Base-by-base conservation (phyloP, 2,329 filamentous ascomycete species). In the Ilyonectria sp. region DNA sequence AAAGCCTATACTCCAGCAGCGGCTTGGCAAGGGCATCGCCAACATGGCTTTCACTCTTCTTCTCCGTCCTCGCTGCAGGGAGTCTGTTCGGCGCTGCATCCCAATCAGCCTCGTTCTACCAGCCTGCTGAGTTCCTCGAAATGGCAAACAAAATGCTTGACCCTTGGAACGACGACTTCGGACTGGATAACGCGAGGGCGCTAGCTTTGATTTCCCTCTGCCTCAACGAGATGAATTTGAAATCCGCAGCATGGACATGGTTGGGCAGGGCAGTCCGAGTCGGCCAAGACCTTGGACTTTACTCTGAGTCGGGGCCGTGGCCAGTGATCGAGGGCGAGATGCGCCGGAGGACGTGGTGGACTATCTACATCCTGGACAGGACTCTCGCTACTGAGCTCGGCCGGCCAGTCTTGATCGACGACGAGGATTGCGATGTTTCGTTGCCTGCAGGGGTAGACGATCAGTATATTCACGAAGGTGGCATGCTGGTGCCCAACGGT, bases 331-430 rank as follows among this genome's bases (percentile, higher is more conserved):
- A 97, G 75, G 89, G 89, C 11, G 95, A 98, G 80, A 94, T 95
- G 90, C 90, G 95, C 61, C 90, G 93, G 68, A 88, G 95, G 62
- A 89, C 96, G 2, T 99, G 95, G 95, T 99, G 96, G 94, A 90
- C 93, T 15, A 89, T 97, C 63, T 98, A 98, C 81, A 90, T 94
- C 50, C 90, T 95, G 83, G 96, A 99, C 82, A 90, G 94, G 69
- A 87, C 93, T 29, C 83, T 97, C 56, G 91, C 94, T 0, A 84
- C 97, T 13, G 95, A 97, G 77, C 86, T 94, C 37, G 93, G 94
- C 9, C 90, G 92, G 57, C 94, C 95, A 0, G 89, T 93, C 63
- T 82, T 95, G 71, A 97, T 98, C 76, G 88, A 95, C 76, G 95
- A 98, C 74, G 87, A 90, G 35, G 95, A 98, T 79, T 97, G 94